Base-by-base conservation (phyloP, 129 eudicot species). In the Flaveria ramosissima region DNA sequence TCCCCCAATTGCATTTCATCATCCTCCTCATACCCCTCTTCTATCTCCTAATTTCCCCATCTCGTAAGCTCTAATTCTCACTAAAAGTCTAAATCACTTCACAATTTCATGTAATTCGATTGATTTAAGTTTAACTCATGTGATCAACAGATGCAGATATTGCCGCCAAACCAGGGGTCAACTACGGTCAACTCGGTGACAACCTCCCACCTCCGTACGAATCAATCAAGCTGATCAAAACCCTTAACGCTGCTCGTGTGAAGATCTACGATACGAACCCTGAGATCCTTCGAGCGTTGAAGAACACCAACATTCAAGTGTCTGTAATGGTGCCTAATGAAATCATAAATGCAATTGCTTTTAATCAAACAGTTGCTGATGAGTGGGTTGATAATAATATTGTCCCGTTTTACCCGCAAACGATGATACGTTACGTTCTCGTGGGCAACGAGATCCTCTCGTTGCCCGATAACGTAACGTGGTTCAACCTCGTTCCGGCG, bases 371-470 rank as follows among this genome's bases (percentile, higher is more conserved):
- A 15, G 52, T 92, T n/a, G 80, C 96, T 4, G 85, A 92, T 77
- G 47, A 83, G 16, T 92, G 98, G 98, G 84, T 92, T 62, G 4
- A 14, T 6, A 32, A 79, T 63, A 92, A 90, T 20, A 83, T 90
- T 63, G 70, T 79, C n/a, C 88, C 90, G 6, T 90, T 87, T 55
- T 92, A 84, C 82, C 98, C 98, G 3, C 12, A 76, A 1, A 88
- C 96, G 53, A 81, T 55, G 68, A 92, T 92, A 77, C 88, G 89
- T 7, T 86, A 90, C 62, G 74, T 92, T 64, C 90, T 92, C 26
- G 91, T 90, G 73, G 94, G 96, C 10, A 90, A 90, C 68, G 94
- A 92, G 72, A 82, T 92, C 85, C 82, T 92, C 21, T 85, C 86
- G 71, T 80, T 48, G 48, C 80, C 68, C 7, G 83, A 89, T 17